These are phyloP conservation scores for Colletotrichum lindemuthianum DNA, from an alignment of 2,329 filamentous ascomycete genomes.

Conservation along the genomic window DNA sequence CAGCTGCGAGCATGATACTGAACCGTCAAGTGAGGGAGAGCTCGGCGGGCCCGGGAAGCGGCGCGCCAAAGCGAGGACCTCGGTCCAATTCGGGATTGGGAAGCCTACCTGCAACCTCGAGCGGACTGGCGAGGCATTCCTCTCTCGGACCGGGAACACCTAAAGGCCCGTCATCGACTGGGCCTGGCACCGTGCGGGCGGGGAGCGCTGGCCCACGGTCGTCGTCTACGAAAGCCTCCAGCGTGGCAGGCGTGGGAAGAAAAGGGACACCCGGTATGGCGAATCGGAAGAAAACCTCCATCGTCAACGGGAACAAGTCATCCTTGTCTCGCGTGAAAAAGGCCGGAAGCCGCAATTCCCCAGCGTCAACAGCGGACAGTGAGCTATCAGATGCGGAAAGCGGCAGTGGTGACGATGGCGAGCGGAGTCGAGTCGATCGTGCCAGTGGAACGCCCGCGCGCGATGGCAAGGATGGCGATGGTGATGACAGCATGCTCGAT, in stretches of 20 bases:
- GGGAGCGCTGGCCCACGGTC: conserved; percentile 70
- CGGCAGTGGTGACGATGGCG: conserved; percentile 62
- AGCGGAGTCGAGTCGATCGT: conserved; percentile 42
- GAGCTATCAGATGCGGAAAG: conserved; percentile 73
- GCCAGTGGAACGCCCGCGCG: conserved; percentile 38
- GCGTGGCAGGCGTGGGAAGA: conserved; percentile 51
- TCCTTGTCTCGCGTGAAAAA: conserved; percentile 71
- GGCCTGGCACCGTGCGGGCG: conserved; percentile 54
- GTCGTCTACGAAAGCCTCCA: conserved; percentile 55
- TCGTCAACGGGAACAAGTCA: conserved; percentile 61
- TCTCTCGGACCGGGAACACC: conserved; percentile 72
- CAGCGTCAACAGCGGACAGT: conserved; percentile 71
- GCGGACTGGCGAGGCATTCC: conserved; percentile 69
- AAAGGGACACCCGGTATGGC: conserved; percentile 58
- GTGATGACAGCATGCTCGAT: conserved; percentile 65
- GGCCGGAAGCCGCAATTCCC: conserved; percentile 66
- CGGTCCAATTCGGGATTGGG: conserved; percentile 59
- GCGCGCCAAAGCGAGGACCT: conserved; percentile 62
- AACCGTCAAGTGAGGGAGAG: conserved; percentile 65
- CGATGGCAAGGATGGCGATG: conserved; percentile 53
- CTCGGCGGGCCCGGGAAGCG: conserved; percentile 65
- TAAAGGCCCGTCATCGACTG: conserved; percentile 52
- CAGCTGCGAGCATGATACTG: conserved; percentile 69
- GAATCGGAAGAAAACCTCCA: conserved; percentile 58
- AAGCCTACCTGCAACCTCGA: conserved; percentile 62